These are phyloP conservation scores for Penicillium lagena DNA, from an alignment of 495 filamentous ascomycete genomes.

Conservation along the genomic window DNA sequence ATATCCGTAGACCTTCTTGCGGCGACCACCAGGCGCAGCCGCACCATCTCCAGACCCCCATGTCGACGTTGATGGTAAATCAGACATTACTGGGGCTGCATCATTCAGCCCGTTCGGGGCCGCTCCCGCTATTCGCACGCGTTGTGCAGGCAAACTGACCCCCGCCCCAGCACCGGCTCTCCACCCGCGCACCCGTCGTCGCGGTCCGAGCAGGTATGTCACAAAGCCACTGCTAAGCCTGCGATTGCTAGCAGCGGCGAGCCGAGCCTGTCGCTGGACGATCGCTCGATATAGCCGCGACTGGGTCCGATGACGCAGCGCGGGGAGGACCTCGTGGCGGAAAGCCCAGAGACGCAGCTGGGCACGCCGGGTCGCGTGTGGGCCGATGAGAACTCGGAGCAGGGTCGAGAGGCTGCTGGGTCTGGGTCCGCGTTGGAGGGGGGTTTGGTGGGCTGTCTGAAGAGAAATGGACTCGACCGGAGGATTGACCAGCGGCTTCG, in stretches of 20 bases:
- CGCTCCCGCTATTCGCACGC: conserved; percentile 7
- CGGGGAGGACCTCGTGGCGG: conserved; percentile 67
- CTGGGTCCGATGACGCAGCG: conserved; percentile 61
- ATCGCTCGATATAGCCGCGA: conserved; percentile 70
- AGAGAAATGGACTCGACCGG: conserved; percentile 10
- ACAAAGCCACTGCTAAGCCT: conserved; percentile 36
- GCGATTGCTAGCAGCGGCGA: conserved; percentile 25
- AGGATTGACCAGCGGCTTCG: conserved; percentile 17
- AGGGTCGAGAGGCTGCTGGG: conserved; percentile 19
- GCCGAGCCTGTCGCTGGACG: conserved; percentile 53
- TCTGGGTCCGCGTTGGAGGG: conserved; percentile 12
- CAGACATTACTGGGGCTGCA: too few species aligned
- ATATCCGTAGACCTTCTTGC: conserved; percentile 79
- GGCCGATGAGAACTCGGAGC: conserved; percentile 47
- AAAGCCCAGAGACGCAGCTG: conserved; percentile 58
- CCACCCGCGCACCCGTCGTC: conserved; percentile 33
- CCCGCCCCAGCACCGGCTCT: not conserved
- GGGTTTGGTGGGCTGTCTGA: conserved; percentile 14
- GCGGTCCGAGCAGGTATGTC: conserved; percentile 41
- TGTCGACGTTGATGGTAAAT: conserved; percentile 9
- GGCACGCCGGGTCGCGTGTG: conserved; percentile 50
- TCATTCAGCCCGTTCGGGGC: conserved; percentile 18
- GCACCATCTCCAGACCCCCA: conserved; percentile 24
- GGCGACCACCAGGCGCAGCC: conserved; percentile 59
- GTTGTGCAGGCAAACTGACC: conserved; percentile 1